phyloP scores from a whole-genome alignment of 2,329 filamentous ascomycete species.

The Trichoderma pleuroti region DNA sequence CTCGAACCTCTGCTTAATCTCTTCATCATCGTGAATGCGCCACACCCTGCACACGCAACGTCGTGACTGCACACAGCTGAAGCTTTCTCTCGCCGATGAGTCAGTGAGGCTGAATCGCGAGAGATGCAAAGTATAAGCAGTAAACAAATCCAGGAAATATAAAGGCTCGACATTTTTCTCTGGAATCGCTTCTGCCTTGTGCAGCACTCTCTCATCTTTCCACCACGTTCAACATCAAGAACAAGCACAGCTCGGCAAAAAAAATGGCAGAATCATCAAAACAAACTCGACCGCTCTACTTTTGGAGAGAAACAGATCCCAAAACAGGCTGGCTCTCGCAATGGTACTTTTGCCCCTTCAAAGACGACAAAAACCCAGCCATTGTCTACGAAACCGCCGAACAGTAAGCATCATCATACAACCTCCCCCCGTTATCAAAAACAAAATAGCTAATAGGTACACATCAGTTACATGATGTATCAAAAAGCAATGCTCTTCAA shows the following conservation, averaged over 20 bases:
- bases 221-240: neutral
- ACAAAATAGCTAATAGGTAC: neutral
- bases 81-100: conserved; percentile 4
- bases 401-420: conserved; percentile 37
- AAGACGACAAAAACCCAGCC: conserved; percentile 32
- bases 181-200: neutral
- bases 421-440: neutral
- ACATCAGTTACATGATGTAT: conserved; percentile 52
- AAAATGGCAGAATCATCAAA: neutral
- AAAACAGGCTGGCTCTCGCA: conserved; percentile 58
- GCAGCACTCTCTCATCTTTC: neutral
- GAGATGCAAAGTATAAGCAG: neutral
- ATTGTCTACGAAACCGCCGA: conserved; percentile 49
- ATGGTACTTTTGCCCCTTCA: conserved; percentile 56
- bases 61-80: neutral
- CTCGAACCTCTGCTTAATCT: neutral
- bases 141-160: neutral
- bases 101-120: conserved; percentile 3
- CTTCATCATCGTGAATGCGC: neutral
- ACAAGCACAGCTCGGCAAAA: neutral
- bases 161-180: neutral
- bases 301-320: conserved; percentile 46
- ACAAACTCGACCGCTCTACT: conserved; percentile 35
- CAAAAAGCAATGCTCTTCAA: conserved; percentile 50
- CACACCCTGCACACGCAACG: neutral